phyloP scores from a whole-genome alignment of 306 rosid species.

The Hippophae tibetana region DNA sequence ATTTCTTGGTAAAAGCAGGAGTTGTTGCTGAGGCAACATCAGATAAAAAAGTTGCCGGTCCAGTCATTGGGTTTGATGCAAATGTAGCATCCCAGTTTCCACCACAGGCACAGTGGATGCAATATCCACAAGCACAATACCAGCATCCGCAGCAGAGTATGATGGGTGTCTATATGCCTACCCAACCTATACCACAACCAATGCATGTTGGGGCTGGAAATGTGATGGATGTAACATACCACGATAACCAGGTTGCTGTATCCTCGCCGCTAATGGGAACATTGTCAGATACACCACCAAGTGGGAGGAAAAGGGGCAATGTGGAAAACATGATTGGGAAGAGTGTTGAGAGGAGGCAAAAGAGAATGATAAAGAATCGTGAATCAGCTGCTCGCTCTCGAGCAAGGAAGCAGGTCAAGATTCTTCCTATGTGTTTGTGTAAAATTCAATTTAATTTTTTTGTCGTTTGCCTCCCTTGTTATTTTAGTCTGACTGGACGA shows the following conservation, averaged over 20 bases:
- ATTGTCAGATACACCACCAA: conserved; percentile 48
- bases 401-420: conserved; percentile 83
- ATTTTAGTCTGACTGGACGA: background rate
- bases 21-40: conserved; percentile 53
- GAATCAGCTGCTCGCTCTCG: conserved; percentile 99
- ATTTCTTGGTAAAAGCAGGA: conserved; percentile 91
- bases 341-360: conserved; percentile 87
- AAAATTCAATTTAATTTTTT: background rate
- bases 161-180: conserved; percentile 60
- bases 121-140: conserved; percentile 53
- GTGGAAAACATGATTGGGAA: conserved; percentile 60
- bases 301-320: conserved; percentile 62
- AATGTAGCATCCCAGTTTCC: conserved; percentile 46
- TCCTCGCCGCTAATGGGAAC: conserved; percentile 58
- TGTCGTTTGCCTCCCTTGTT: background rate
- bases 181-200: conserved; percentile 49
- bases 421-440: conserved; percentile 1
- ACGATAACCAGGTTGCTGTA: conserved; percentile 54
- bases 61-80: conserved; percentile 34
- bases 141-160: conserved; percentile 64
- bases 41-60: conserved; percentile 26
- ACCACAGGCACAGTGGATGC: conserved; percentile 63
- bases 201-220: conserved; percentile 51
- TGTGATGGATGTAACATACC: conserved; percentile 49
- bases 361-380: conserved; percentile 93